Percentiles rank a stretch among this genome's conserved stretches.
These are phyloP conservation scores for Leccinum longicurvipes DNA, from an alignment of 768 basidiomycete genomes.

Conservation along the genomic window DNA sequence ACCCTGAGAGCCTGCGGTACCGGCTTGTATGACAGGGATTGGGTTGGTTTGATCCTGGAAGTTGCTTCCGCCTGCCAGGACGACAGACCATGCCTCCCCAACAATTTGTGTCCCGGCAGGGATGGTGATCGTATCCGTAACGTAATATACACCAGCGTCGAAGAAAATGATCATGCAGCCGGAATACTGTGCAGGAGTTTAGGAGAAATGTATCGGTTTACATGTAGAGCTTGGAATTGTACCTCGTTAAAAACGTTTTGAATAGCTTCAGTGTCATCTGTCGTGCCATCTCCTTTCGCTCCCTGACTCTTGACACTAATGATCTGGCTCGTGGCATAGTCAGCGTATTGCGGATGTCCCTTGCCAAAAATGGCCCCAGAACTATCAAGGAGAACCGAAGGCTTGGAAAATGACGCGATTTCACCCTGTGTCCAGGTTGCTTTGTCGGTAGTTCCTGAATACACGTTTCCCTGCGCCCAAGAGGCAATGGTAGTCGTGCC, in stretches of 20 bases:
- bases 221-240: neutral
- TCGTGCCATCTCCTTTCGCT: conserved; percentile 68
- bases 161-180: conserved; percentile 80
- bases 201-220: neutral
- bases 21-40: conserved; percentile 40
- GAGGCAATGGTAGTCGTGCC: conserved; percentile 38
- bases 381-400: conserved; percentile 51
- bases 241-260: conserved; percentile 57
- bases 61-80: conserved; percentile 40
- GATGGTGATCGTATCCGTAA: conserved; percentile 45
- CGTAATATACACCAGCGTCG: conserved; percentile 57
- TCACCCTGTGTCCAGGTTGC: conserved; percentile 48
- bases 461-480: conserved; percentile 78
- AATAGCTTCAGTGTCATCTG: conserved; percentile 72
- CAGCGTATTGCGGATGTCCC: conserved; percentile 62
- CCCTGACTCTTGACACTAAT: conserved; percentile 68
- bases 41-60: conserved; percentile 41
- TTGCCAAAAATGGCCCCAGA: conserved; percentile 60
- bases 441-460: conserved; percentile 45
- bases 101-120: conserved; percentile 46
- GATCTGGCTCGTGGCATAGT: conserved; percentile 57
- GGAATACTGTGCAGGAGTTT: conserved; percentile 42
- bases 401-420: conserved; percentile 47
- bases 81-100: conserved; percentile 50
- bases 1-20: conserved; percentile 45